Conservation (phyloP, 2,329 filamentous ascomycete species). For the Arthrobotrys sphaeroides region DNA sequence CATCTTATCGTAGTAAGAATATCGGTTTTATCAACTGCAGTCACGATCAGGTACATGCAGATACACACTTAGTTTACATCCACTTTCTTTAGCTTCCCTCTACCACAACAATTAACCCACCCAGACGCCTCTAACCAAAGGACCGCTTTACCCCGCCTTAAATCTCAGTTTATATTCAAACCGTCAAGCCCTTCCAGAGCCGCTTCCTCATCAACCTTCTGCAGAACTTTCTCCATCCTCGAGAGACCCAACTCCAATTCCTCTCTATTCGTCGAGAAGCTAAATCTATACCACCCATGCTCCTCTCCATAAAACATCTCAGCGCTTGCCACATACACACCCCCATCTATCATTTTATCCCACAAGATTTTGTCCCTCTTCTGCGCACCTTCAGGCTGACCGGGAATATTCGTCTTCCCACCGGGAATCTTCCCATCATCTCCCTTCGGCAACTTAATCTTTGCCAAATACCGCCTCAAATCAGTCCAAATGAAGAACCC, state of each 20-base stretch:
- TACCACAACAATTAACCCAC: not conserved
- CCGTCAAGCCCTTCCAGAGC: conserved; percentile 14
- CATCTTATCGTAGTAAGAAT: not conserved
- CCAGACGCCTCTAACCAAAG: not conserved
- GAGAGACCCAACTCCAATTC: conserved; percentile 56
- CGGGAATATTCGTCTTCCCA: conserved; percentile 43
- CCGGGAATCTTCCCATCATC: conserved; percentile 40
- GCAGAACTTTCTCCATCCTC: conserved; percentile 49
- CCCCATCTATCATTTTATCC: conserved; percentile 60
- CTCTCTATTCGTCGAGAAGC: conserved; percentile 54
- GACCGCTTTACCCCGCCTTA: not conserved
- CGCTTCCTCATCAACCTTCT: conserved; percentile 33
- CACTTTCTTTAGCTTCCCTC: too few relatives aligned
- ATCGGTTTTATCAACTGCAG: not conserved
- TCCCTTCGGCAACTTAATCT: conserved; percentile 33
- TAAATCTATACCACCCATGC: conserved; percentile 62
- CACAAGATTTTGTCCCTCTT: conserved; percentile 59
- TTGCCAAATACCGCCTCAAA: conserved; percentile 59
- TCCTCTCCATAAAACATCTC: conserved; percentile 61
- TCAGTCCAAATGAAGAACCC: conserved; percentile 70
- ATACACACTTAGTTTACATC: too few relatives aligned
- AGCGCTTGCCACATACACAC: conserved; percentile 61
- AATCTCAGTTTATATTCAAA: conserved; percentile 3
- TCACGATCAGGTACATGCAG: too few relatives aligned
- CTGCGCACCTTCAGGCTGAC: conserved; percentile 26